Percentiles rank a stretch among this genome's conserved stretches.
Conservation (phyloP, 1,284 basidiomycete species). For the Volvariella volvacea region DNA sequence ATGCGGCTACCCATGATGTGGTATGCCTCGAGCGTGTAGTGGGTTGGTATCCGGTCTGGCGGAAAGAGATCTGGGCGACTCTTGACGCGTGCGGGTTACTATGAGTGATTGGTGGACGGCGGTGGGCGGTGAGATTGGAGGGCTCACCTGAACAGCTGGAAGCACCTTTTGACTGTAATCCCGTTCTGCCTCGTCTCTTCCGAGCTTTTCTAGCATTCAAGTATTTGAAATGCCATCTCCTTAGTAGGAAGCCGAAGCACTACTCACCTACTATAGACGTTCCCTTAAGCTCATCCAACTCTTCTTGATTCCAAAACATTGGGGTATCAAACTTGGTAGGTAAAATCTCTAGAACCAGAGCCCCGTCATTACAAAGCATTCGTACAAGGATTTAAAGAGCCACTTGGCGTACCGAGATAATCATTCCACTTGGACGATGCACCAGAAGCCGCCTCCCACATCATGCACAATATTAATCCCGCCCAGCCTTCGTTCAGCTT, state of each 20-base stretch:
- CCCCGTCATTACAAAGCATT: neutral
- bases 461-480: constrained; percentile 87
- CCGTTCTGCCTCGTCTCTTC: constrained; percentile 75
- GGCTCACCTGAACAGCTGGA: constrained; percentile 58
- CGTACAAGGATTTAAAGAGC: constrained; percentile 3
- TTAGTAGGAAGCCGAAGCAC: no score
- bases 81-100: no score
- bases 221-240: no score
- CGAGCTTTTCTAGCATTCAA: constrained; percentile 93
- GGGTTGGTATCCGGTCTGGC: constrained; percentile 31
- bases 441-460: constrained; percentile 80
- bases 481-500: constrained; percentile 73
- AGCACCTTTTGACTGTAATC: constrained; percentile 65
- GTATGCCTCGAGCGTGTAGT: constrained; percentile 74
- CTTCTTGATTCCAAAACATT: constrained; percentile 87
- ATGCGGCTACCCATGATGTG: constrained; percentile 94
- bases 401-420: constrained; percentile 62
- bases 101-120: no score
- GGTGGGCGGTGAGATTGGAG: no score
- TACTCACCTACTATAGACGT: constrained; percentile 83
- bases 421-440: constrained; percentile 56
- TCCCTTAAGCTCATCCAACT: constrained; percentile 74
- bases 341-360: constrained; percentile 43
- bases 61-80: constrained; percentile 70
- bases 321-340: constrained; percentile 82